These are phyloP conservation scores for Penicillium sp. DNA, from an alignment of 2,329 filamentous ascomycete species.

Conservation along the genomic window DNA sequence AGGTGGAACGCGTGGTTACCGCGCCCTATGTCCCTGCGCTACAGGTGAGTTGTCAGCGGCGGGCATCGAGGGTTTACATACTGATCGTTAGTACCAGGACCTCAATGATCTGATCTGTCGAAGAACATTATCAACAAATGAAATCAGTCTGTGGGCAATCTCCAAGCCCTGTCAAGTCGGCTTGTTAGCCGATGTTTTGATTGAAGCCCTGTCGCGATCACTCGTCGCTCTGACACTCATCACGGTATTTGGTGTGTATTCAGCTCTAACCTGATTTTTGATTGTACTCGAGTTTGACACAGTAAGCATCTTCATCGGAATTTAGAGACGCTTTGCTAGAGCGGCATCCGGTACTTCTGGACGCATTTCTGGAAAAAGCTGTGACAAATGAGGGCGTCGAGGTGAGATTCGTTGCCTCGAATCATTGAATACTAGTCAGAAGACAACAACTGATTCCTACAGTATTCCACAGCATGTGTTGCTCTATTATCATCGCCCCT, in stretches of 20 bases:
- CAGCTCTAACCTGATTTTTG: background rate
- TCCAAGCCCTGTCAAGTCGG: slow-evolving; percentile 50
- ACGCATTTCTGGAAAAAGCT: slow-evolving; percentile 34
- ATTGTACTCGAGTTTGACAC: slow-evolving; percentile 9
- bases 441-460: background rate
- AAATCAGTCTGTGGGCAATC: slow-evolving; percentile 48
- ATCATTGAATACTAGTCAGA: background rate
- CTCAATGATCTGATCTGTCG: slow-evolving; percentile 29
- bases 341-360: slow-evolving; percentile 34
- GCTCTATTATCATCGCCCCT: slow-evolving; percentile 37
- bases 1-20: slow-evolving; percentile 48
- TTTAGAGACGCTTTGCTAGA: slow-evolving; percentile 36
- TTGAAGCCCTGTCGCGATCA: slow-evolving; percentile 50
- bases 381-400: slow-evolving; percentile 27
- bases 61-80: slow-evolving; percentile 5
- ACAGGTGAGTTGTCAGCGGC: slow-evolving; percentile 38
- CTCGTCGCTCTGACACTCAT: slow-evolving; percentile 51
- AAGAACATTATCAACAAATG: slow-evolving; percentile 31
- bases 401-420: slow-evolving; percentile 22
- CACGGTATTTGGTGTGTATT: slow-evolving; percentile 45
- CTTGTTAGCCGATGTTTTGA: slow-evolving; percentile 46
- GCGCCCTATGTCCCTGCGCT: slow-evolving; percentile 51
- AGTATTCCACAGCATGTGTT: slow-evolving; percentile 35
- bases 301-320: slow-evolving; percentile 24
- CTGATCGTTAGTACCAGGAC: slow-evolving; percentile 24